These are phyloP conservation scores for Royoungia palumana DNA, from an alignment of 768 basidiomycete genomes.

Conservation along the genomic window DNA sequence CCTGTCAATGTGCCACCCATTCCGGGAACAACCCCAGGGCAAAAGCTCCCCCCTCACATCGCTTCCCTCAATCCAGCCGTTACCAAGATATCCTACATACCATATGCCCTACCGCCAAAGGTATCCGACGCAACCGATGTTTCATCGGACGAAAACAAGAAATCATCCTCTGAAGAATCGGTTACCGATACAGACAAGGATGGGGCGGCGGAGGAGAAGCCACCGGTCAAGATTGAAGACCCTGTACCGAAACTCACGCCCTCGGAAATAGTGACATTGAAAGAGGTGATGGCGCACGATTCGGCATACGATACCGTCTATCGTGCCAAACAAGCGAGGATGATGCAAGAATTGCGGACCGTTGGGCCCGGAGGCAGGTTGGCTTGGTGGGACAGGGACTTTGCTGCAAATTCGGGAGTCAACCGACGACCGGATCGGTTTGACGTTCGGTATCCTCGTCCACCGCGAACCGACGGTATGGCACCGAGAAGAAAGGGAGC, in stretches of 20 bases:
- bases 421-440: constrained; percentile 39
- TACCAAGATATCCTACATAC: constrained; percentile 30
- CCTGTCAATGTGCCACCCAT: constrained; percentile 23
- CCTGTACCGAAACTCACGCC: constrained; percentile 27
- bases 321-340: constrained; percentile 49
- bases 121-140: constrained; percentile 17
- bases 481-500: constrained; percentile 48
- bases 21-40: constrained; percentile 26
- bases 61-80: constrained; percentile 32
- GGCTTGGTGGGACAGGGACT: constrained; percentile 67
- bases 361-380: constrained; percentile 42
- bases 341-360: constrained; percentile 46
- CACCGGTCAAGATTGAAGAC: constrained; percentile 20
- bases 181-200: constrained; percentile 20
- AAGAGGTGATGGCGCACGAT: constrained; percentile 38
- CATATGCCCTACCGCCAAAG: constrained; percentile 20
- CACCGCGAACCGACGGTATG: constrained; percentile 32
- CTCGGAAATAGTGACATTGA: constrained; percentile 33
- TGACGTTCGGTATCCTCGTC: constrained; percentile 55
- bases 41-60: constrained; percentile 32
- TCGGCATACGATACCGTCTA: constrained; percentile 45
- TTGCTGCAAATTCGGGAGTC: constrained; percentile 30
- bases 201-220: constrained; percentile 11
- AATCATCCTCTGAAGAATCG: constrained; percentile 6
- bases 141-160: constrained; percentile 23